Conservation (phyloP, 192 early-diverging fungal species). For the Spizellomyces punctatus region DNA sequence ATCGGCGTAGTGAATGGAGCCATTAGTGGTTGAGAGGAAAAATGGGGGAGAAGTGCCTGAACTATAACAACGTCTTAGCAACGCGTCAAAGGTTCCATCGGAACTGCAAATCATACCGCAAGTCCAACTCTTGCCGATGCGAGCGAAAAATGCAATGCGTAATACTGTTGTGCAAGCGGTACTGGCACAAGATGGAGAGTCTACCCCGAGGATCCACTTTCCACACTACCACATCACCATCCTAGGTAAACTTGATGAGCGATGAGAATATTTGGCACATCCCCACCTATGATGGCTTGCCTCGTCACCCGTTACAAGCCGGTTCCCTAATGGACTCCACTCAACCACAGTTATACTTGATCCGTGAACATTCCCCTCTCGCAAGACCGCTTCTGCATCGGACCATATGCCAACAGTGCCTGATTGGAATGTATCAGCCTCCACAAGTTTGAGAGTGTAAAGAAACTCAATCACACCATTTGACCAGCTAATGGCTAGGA, state of each 20-base stretch:
- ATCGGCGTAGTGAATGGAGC: conserved; percentile 52
- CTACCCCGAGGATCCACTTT: conserved; percentile 53
- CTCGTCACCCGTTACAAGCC: conserved; percentile 52
- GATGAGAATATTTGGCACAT: too few species aligned
- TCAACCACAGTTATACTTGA: conserved; percentile 35
- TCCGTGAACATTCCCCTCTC: conserved; percentile 51
- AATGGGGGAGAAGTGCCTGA: conserved; percentile 47
- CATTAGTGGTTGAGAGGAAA: conserved; percentile 36
- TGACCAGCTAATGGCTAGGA: conserved; percentile 41
- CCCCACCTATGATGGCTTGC: neutral
- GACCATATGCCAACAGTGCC: conserved; percentile 52
- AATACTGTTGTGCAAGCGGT: conserved; percentile 37
- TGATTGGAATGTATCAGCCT: conserved; percentile 5
- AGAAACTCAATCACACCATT: conserved; percentile 20
- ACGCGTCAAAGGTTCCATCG: neutral
- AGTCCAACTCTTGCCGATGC: conserved; percentile 14
- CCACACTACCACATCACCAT: conserved; percentile 56
- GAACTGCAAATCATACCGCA: conserved; percentile 5
- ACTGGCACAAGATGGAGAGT: conserved; percentile 48
- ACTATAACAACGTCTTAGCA: conserved; percentile 17
- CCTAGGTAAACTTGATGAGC: conserved; percentile 17
- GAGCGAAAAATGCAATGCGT: conserved; percentile 33
- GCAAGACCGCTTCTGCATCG: conserved; percentile 41
- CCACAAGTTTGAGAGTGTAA: too few species aligned
- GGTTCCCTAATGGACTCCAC: conserved; percentile 49